These are phyloP conservation scores for Talaromyces sp. DNA, from an alignment of 2,329 filamentous ascomycete genomes.

Conservation along the genomic window DNA sequence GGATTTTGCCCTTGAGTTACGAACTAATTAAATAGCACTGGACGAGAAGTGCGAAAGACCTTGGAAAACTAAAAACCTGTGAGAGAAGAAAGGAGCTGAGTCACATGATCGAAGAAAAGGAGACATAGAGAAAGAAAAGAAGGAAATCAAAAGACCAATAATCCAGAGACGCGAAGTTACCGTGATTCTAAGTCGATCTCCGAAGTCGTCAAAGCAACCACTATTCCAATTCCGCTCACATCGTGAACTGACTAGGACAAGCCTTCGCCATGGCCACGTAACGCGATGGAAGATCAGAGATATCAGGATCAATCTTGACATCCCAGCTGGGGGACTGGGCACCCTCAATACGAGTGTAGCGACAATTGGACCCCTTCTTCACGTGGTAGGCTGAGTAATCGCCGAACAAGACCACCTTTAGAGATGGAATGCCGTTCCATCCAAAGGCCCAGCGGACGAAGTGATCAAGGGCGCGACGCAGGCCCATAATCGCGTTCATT, in stretches of 20 bases:
- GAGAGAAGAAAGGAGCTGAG: not conserved
- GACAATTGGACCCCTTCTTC: constrained; percentile 5
- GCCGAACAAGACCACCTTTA: constrained; percentile 3
- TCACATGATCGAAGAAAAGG: not conserved
- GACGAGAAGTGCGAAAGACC: not conserved
- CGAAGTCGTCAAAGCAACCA: not conserved
- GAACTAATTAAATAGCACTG: not conserved
- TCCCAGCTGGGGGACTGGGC: not conserved
- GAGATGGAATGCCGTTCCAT: not conserved
- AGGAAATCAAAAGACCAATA: not conserved
- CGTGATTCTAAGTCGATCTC: not conserved
- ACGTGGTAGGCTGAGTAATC: not conserved
- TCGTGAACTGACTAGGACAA: constrained; percentile 10
- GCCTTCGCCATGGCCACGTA: not conserved
- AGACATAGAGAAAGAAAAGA: not conserved
- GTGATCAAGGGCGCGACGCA: not conserved
- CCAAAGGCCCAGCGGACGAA: constrained; percentile 7
- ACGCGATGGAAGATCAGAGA: not conserved
- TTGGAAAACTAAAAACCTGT: not conserved
- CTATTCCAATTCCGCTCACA: not conserved
- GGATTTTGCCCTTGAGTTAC: not conserved
- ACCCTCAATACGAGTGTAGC: not conserved
- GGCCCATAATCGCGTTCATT: not conserved
- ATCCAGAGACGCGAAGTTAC: not conserved
- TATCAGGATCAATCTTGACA: not conserved